These are phyloP conservation scores for Lactifluus hygrophoroides DNA, from an alignment of 768 basidiomycete species.

Conservation along the genomic window DNA sequence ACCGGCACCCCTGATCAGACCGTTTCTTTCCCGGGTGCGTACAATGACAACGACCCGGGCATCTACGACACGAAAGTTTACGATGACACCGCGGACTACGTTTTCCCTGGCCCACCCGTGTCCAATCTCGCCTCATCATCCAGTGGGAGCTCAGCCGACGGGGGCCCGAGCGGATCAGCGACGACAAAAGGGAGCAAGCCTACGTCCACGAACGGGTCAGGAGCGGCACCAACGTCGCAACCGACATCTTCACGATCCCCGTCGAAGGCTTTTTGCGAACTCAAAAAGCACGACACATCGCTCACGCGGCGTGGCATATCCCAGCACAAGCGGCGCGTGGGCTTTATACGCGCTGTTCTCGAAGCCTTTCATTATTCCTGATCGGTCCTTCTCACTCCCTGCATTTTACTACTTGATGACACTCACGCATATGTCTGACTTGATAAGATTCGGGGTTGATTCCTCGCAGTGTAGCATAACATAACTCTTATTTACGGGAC, in stretches of 20 bases:
- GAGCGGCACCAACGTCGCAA: neutral
- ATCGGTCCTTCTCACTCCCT: neutral
- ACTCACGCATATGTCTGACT: neutral
- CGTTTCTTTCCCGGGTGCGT: slow-evolving; percentile 65
- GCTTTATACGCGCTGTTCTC: slow-evolving; percentile 8
- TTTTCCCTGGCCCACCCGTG: slow-evolving; percentile 16
- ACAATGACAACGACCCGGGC: slow-evolving; percentile 61
- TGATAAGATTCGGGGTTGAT: neutral
- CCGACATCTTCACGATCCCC: neutral
- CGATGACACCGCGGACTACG: neutral
- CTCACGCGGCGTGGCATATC: neutral
- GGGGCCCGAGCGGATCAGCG: neutral
- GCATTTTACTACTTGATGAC: neutral
- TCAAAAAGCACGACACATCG: neutral
- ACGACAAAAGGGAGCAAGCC: neutral
- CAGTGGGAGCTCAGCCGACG: neutral
- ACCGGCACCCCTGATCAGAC: slow-evolving; percentile 46
- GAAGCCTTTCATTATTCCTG: slow-evolving; percentile 3
- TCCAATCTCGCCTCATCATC: slow-evolving; percentile 17
- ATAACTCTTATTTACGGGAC: neutral
- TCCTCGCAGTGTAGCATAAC: neutral
- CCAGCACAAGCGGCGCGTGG: neutral
- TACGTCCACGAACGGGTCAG: neutral
- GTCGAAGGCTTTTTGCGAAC: neutral
- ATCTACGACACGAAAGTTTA: slow-evolving; percentile 46